A percentile compares a stretch with the other conserved stretches of the same genome.
Conservation (phyloP, 805 yeast species). For the Cyberlindnera mississippiensis region DNA sequence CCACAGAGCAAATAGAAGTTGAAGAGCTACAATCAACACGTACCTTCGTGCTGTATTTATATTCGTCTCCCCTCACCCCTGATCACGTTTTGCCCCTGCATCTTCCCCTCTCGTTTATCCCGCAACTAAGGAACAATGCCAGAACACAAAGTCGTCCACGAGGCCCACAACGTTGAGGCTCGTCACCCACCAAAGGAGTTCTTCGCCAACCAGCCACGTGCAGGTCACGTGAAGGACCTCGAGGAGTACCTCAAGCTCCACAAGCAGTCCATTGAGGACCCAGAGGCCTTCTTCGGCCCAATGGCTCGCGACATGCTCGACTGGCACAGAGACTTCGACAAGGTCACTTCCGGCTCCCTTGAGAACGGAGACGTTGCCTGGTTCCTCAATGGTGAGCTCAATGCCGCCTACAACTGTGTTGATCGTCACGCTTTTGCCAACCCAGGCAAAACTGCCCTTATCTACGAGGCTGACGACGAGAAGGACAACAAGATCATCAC, state of each 20-base stretch:
- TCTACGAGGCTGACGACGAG: conserved; percentile 94
- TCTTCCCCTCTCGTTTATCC: neutral
- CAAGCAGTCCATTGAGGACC: conserved; percentile 71
- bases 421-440: conserved; percentile 90
- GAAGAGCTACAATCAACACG: too few relatives aligned
- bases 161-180: conserved; percentile 33
- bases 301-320: conserved; percentile 66
- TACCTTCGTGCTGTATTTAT: too few relatives aligned
- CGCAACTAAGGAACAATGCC: conserved; percentile 7
- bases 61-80: too few relatives aligned
- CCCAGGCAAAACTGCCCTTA: conserved; percentile 80
- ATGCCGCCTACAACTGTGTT: conserved; percentile 90
- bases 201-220: conserved; percentile 37
- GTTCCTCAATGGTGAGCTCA: conserved; percentile 91
- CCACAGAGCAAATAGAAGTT: too few relatives aligned
- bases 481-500: conserved; percentile 69
- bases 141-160: conserved; percentile 37
- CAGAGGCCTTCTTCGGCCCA: conserved; percentile 75
- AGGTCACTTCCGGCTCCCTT: conserved; percentile 55
- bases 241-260: conserved; percentile 70
- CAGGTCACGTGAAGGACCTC: conserved; percentile 30
- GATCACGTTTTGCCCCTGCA: too few relatives aligned
- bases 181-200: conserved; percentile 36
- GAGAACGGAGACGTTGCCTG: conserved; percentile 77
- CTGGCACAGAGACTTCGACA: conserved; percentile 78